Evolutionary conservation across 495 filamentous ascomycete genomes (phyloP).

Genomic region (Penicillium ucsense): DNA sequence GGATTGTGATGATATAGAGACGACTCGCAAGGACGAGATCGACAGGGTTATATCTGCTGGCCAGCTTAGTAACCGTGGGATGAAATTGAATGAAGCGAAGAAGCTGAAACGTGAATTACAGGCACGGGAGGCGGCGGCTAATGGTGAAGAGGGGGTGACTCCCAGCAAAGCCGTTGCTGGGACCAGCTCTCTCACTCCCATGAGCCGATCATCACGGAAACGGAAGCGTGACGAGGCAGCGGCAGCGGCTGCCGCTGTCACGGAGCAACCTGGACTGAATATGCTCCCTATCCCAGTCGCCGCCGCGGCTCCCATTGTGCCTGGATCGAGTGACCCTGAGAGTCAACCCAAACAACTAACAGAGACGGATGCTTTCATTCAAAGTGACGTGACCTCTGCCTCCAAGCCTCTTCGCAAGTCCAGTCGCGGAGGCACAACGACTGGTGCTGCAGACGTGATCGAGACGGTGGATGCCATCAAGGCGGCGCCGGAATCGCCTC

Average conservation of each 20-base stretch:
- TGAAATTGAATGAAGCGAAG: constrained; percentile 89
- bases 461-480: constrained; percentile 7
- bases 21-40: constrained; percentile 40
- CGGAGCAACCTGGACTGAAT: background rate
- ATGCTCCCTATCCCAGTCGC: background rate
- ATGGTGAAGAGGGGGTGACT: constrained; percentile 14
- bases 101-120: constrained; percentile 73
- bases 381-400: background rate
- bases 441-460: constrained; percentile 18
- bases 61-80: constrained; percentile 68
- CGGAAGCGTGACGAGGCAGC: constrained; percentile 15
- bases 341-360: background rate
- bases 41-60: constrained; percentile 35
- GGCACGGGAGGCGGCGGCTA: constrained; percentile 51
- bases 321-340: background rate
- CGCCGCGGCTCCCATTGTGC: background rate
- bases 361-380: background rate
- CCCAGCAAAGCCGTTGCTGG: constrained; percentile 1
- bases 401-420: constrained; percentile 12
- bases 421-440: constrained; percentile 33
- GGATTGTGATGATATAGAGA: constrained; percentile 42
- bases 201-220: constrained; percentile 19
- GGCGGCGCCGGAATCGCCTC: constrained; percentile 2
- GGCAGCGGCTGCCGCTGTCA: background rate
- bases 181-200: constrained; percentile 9